phyloP scores from a whole-genome alignment of 2,329 filamentous ascomycete genomes.

The Ceratocystis diversiconidia region DNA sequence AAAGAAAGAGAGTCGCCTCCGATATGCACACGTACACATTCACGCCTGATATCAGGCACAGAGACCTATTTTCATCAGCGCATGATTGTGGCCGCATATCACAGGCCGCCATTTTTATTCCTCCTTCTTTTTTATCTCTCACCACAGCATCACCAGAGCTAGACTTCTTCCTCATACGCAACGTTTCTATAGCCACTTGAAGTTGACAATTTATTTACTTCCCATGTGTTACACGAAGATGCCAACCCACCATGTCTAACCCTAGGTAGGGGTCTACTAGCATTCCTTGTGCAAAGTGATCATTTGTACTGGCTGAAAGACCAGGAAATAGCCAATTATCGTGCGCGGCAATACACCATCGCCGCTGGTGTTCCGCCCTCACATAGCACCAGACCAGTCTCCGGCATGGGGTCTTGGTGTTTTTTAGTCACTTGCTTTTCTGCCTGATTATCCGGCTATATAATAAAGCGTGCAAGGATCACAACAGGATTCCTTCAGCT shows the following conservation, averaged over 20 bases:
- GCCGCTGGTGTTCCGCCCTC: neutral
- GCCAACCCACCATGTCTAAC: neutral
- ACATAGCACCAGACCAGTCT: neutral
- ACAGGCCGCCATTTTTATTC: neutral
- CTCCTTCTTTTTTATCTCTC: neutral
- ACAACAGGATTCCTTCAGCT: neutral
- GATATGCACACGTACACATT: neutral
- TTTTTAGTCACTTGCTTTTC: neutral
- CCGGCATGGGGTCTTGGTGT: neutral
- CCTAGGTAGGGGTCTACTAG: neutral
- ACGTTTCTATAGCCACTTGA: neutral
- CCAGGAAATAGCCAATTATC: neutral
- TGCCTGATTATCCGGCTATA: neutral
- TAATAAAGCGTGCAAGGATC: neutral
- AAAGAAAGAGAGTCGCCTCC: neutral
- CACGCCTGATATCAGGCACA: neutral
- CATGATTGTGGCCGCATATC: neutral
- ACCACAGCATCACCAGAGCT: too few species aligned
- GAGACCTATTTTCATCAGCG: neutral
- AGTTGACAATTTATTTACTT: neutral
- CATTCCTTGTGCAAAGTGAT: neutral
- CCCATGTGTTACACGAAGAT: neutral
- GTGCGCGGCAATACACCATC: neutral
- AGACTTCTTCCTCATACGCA: neutral
- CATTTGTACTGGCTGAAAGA: neutral